These are phyloP conservation scores for Penicillium brasilianum DNA, from an alignment of 2,329 filamentous ascomycete genomes.

Conservation along the genomic window DNA sequence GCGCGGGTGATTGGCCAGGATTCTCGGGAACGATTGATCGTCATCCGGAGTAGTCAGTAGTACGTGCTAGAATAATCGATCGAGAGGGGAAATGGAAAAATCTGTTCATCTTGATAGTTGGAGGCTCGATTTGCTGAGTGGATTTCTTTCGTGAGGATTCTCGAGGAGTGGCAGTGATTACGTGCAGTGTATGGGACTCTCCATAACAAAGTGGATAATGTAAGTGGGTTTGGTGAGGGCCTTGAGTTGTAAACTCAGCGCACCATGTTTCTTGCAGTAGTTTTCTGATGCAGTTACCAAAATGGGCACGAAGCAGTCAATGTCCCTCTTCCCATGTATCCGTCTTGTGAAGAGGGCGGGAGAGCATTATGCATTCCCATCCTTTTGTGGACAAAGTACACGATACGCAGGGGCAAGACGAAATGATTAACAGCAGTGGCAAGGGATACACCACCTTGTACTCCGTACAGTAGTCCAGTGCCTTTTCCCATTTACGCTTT, in stretches of 20 bases:
- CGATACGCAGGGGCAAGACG: constrained; percentile 1
- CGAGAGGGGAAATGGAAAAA: neutral
- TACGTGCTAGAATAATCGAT: neutral
- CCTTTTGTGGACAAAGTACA: neutral
- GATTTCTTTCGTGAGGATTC: neutral
- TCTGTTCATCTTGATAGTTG: neutral
- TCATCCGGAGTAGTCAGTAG: neutral
- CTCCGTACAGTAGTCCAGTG: neutral
- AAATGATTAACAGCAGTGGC: neutral
- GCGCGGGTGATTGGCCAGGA: constrained; percentile 3
- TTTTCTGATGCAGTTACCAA: neutral
- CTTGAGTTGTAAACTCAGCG: neutral
- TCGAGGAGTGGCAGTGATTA: neutral
- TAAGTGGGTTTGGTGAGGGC: neutral
- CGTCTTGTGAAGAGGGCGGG: neutral
- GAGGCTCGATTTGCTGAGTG: neutral
- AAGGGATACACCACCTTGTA: neutral
- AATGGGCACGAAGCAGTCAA: neutral
- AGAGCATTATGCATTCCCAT: neutral
- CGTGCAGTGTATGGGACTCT: neutral
- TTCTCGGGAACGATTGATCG: neutral
- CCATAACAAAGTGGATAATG: neutral
- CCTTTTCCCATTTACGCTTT: neutral
- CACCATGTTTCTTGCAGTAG: neutral
- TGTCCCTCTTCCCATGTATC: neutral